Conservation (phyloP, 345 rosid species). For the Lepidium sativum region DNA sequence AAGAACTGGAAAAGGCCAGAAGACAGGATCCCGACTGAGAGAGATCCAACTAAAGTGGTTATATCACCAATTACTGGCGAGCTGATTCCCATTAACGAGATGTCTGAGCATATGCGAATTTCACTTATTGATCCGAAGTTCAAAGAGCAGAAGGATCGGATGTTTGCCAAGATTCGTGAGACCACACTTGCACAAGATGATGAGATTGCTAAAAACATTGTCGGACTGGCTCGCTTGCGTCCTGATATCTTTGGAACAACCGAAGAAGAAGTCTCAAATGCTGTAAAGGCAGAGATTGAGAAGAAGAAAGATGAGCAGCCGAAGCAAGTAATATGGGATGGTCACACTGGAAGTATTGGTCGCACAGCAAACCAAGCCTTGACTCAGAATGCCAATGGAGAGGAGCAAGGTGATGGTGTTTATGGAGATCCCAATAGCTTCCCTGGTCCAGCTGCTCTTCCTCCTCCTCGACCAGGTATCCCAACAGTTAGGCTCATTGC, state of each 20-base stretch:
- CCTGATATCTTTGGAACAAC: slow-evolving; percentile 96
- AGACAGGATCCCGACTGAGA: slow-evolving; percentile 70
- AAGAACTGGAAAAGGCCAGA: slow-evolving; percentile 97
- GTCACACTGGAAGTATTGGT: slow-evolving; percentile 86
- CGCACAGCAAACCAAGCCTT: slow-evolving; percentile 86
- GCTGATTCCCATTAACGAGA: slow-evolving; percentile 78
- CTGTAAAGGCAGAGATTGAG: slow-evolving; percentile 90
- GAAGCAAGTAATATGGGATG: slow-evolving; percentile 92
- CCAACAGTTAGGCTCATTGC: slow-evolving; percentile 64
- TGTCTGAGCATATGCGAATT: slow-evolving; percentile 91
- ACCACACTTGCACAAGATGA: slow-evolving; percentile 91
- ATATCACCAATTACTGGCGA: slow-evolving; percentile 86
- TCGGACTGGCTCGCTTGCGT: slow-evolving; percentile 76
- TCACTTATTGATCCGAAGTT: slow-evolving; percentile 90
- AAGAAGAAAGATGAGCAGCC: slow-evolving; percentile 92
- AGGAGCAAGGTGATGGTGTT: slow-evolving; percentile 46
- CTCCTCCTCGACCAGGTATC: slow-evolving; percentile 70
- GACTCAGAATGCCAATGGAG: slow-evolving; percentile 53
- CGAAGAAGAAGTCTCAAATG: slow-evolving; percentile 93
- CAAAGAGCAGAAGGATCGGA: slow-evolving; percentile 89
- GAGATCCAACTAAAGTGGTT: slow-evolving; percentile 70
- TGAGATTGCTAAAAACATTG: slow-evolving; percentile 81
- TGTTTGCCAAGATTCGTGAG: slow-evolving; percentile 90
- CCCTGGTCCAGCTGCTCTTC: slow-evolving; percentile 85
- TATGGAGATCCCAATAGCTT: slow-evolving; percentile 39